These are phyloP conservation scores for Dendrobium nobile DNA, from an alignment of 106 monocot genomes.

Conservation along the genomic window DNA sequence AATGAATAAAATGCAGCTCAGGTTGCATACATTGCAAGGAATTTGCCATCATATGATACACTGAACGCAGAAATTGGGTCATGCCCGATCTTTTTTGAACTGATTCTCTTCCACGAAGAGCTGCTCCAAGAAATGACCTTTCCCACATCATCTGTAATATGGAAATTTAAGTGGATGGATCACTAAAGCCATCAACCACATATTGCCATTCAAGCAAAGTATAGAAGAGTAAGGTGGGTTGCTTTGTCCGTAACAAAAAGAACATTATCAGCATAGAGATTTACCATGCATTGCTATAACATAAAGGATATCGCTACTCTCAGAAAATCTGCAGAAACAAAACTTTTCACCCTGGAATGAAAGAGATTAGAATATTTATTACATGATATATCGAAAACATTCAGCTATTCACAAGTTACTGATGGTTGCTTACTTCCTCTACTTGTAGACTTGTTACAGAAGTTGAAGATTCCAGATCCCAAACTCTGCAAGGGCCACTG, in stretches of 20 bases:
- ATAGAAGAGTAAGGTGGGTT: neutral
- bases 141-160: constrained; percentile 52
- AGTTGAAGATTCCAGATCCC: constrained; percentile 58
- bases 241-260: neutral
- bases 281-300: constrained; percentile 66
- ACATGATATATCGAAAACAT: neutral
- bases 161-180: neutral
- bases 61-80: constrained; percentile 68
- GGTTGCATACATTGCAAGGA: constrained; percentile 51
- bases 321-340: constrained; percentile 74
- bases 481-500: constrained; percentile 63
- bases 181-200: neutral
- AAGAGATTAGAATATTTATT: constrained; percentile 1
- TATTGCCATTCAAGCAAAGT: neutral
- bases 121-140: constrained; percentile 62
- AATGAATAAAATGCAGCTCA: neutral
- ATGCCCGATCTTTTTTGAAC: constrained; percentile 44
- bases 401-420: neutral
- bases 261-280: neutral
- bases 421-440: constrained; percentile 44
- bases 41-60: constrained; percentile 46
- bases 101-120: constrained; percentile 59
- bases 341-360: constrained; percentile 51
- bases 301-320: constrained; percentile 30
- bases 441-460: constrained; percentile 43